Conservation (phyloP, 805 yeast species). For the Yarrowia sp. region DNA sequence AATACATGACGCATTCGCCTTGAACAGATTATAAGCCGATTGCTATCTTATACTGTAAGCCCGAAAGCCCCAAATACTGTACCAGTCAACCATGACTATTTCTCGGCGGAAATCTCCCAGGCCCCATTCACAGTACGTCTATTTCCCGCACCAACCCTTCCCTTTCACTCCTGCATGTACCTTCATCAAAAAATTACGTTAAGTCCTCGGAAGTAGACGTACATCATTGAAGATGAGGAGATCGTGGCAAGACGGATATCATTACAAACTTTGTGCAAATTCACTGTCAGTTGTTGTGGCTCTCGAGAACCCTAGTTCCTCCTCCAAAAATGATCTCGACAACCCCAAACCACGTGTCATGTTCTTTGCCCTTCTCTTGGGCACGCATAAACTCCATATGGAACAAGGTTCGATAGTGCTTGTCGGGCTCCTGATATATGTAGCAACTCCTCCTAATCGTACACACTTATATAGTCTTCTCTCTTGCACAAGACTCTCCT, state of each 20-base stretch:
- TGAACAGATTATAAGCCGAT: no score
- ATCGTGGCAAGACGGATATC: no score
- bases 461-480: neutral
- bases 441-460: slow-evolving; percentile 14
- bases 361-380: slow-evolving; percentile 6
- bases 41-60: no score
- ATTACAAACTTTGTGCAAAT: no score
- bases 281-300: no score
- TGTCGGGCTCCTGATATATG: slow-evolving; percentile 9
- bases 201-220: neutral
- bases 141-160: slow-evolving; percentile 6
- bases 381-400: slow-evolving; percentile 12
- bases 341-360: slow-evolving; percentile 6
- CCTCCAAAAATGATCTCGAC: neutral
- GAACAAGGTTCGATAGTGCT: slow-evolving; percentile 22
- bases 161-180: neutral
- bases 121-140: neutral
- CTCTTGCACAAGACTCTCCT: neutral
- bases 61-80: neutral
- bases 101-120: slow-evolving; percentile 1
- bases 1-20: neutral
- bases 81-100: neutral
- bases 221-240: neutral
- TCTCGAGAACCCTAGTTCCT: neutral
- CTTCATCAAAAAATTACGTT: neutral